These are phyloP conservation scores for Quercus ilex DNA, from an alignment of 306 rosid genomes.

Conservation along the genomic window DNA sequence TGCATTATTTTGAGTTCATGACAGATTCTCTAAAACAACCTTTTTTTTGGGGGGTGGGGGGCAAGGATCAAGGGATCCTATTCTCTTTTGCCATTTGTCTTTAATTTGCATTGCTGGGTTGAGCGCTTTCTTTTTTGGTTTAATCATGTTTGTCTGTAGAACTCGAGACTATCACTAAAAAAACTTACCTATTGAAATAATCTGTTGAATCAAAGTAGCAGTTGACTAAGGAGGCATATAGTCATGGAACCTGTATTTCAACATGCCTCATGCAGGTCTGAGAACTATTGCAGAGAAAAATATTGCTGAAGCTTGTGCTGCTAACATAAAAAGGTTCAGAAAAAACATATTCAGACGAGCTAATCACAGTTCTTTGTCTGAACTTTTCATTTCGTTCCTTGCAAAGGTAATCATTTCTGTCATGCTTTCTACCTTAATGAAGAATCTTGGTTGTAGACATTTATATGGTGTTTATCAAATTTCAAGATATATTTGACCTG, in stretches of 20 bases:
- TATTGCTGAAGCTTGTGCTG: slow-evolving; percentile 54
- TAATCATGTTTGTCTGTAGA: background rate
- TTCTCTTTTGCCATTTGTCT: too few species aligned
- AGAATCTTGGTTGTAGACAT: slow-evolving; percentile 5
- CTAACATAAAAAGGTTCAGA: slow-evolving; percentile 42
- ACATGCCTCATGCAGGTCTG: slow-evolving; percentile 56
- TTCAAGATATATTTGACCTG: slow-evolving; percentile 1
- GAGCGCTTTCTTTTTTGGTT: too few species aligned
- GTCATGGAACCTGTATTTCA: slow-evolving; percentile 8
- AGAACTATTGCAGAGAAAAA: slow-evolving; percentile 54
- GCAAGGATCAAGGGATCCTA: too few species aligned
- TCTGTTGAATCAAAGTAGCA: background rate
- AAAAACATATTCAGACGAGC: slow-evolving; percentile 36
- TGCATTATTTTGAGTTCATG: too few species aligned
- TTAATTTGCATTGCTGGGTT: too few species aligned
- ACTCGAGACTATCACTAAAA: background rate
- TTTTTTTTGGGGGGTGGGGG: too few species aligned
- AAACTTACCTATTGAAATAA: background rate
- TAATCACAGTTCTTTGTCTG: slow-evolving; percentile 64
- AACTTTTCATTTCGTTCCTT: slow-evolving; percentile 71
- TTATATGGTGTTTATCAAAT: slow-evolving; percentile 4
- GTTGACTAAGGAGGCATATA: background rate
- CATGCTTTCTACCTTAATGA: slow-evolving; percentile 11
- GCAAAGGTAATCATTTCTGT: slow-evolving; percentile 43
- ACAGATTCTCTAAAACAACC: too few species aligned